Base-by-base conservation (phyloP, 169 alveolate species). In the Cryptosporidium sp. region DNA sequence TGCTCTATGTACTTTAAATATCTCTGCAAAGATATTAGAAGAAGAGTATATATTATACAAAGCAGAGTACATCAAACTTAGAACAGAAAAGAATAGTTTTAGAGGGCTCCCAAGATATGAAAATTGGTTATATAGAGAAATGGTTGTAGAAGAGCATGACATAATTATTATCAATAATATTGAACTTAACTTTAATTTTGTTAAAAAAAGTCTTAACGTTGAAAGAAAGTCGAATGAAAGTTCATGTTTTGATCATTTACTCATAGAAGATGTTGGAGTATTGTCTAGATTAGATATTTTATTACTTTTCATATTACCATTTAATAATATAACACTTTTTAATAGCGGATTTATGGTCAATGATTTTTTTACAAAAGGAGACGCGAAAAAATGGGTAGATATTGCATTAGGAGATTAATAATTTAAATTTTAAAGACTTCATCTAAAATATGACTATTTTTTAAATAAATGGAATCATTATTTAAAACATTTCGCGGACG, bases 211-310 rank as follows among this genome's bases (percentile, higher is more conserved):
- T 1, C 23, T n/a, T 65, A 18, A 0, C 9, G 1, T 26, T 73
- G 29, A 33, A 53, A 73, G 21, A 31, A 69, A 42, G 3, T 56
- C 39, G 18, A 44, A 12, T 21, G n/a, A 35, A 4, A 29, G n/a
- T 53, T 56, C 35, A 14, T n/a, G 18, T 29, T 73, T 56, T 21
- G 60, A 56, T 60, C 86, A 73, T 10, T 53, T 73, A 58, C 12
- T 73, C 0, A 21, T 73, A n/a, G 86, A 73, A 6, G 60, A 58
- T 56, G 18, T 69, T 23, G 26, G 56, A 1, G 37, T 16, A 1
- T 21, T 73, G 31, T 33, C 71, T 73, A 62, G 31, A 73, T 52
- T 60, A 33, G 86, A 73, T 8, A n/a, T 73, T 18, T 58, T 56
- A 31, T 42, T 42, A 6, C 39, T 73, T 5, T 37, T 73, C 18